These are phyloP conservation scores for Populus tremula DNA, from an alignment of 345 rosid genomes.

Conservation along the genomic window DNA sequence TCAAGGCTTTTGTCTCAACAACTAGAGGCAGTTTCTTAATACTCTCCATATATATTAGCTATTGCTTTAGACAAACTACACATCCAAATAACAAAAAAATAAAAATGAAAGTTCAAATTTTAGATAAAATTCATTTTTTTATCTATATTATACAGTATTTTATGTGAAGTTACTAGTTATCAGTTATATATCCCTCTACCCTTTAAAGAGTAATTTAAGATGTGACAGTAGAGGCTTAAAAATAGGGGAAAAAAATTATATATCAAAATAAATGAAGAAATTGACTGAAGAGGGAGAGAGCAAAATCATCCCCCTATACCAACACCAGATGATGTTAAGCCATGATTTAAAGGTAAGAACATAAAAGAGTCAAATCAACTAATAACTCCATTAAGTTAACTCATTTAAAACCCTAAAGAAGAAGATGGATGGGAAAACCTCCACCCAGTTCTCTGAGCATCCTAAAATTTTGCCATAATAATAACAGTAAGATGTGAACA, in stretches of 20 bases:
- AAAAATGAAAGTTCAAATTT: too few species aligned
- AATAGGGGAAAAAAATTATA: too few species aligned
- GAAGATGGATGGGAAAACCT: constrained; percentile 21
- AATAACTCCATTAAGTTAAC: constrained; percentile 40
- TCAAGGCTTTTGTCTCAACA: too few species aligned
- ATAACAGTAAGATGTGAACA: neutral
- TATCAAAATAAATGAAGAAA: neutral
- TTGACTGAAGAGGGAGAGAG: neutral
- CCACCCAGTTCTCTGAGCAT: constrained; percentile 24
- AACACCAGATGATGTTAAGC: neutral
- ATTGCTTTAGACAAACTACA: too few species aligned
- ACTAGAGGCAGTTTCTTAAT: too few species aligned
- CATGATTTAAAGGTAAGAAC: neutral
- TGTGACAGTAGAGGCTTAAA: neutral
- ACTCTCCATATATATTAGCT: too few species aligned
- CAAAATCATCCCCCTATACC: constrained; percentile 1
- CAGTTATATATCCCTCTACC: neutral
- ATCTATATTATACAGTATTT: neutral
- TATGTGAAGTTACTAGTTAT: neutral
- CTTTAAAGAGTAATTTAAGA: neutral
- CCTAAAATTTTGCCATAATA: neutral
- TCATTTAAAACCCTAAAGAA: constrained; percentile 28
- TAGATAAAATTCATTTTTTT: neutral
- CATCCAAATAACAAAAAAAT: too few species aligned
- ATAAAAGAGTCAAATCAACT: constrained; percentile 49